Evolutionary conservation across 805 yeast genomes (phyloP), one percentile per base, ranked within the genome.

Genomic region (Komagataella mondaviorum): DNA sequence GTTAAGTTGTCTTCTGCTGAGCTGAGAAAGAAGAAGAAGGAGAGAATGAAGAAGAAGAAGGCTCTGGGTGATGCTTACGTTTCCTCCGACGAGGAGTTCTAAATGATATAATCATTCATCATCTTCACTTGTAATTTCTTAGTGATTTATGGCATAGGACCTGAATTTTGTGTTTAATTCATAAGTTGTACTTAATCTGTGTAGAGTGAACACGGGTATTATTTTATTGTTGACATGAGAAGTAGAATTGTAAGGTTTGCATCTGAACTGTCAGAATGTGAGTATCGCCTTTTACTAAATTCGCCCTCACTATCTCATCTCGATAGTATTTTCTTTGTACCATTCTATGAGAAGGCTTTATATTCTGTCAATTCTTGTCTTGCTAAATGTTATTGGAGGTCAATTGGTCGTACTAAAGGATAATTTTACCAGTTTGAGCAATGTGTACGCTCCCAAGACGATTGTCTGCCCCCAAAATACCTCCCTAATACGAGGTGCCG

Each of bases 11-110:
- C 97, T 63, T 89, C 98, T 71, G 97, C 99, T 61, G 99, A 93
- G 77, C 80, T 91, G 73, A 88, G 99, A 85, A 93, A 93, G 96
- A 93, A 93, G 96, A 93, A 93, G 97, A 93, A 93, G 96, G 99
- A 93, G 80, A 89, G 99, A 85, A 90, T 93, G 98, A 88, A 86
- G 86, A 93, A 91, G 95, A 93, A 91, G 97, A 93, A 93, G 95
- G 96, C 85, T 75, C 75, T 90, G 71, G 98, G 98, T 81, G 99
- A 93, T 71, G 98, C 93, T 74, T 95, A 93, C 73, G 97, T 89
- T 63, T 91, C 98, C 59, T 93, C 96, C 65, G 96, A 90, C 64
- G 99, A 91, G 53, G 93, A 84, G 64, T 76, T 81, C 60, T 85
- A 83, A 78, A 62, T 46, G 23, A 39, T 48, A 47, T 47, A 54